Evolutionary conservation across 2,329 filamentous ascomycete species (phyloP), one percentile per base, ranked within the genome.

Genomic region (Trichoderma semiorbis): DNA sequence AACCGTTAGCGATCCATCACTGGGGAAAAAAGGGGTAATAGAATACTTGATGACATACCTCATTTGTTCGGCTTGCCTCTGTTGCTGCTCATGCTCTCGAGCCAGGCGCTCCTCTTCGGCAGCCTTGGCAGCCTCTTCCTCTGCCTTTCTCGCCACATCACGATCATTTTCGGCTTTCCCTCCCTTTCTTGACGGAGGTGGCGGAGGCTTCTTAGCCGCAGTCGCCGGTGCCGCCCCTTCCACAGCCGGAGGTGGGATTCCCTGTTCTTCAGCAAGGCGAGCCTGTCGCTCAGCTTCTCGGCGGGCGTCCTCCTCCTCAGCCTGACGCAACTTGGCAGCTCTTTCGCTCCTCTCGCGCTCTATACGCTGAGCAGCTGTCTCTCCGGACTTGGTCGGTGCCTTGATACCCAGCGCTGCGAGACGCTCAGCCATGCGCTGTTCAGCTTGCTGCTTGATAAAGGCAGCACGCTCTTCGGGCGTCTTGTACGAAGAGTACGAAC

Each of bases 361-460:
- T 72, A 92, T 89, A 73, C 94, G 89, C 82, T 99, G 95, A 71
- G 92, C 89, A 39, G 94, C 84, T 34, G 90, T 93, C 83, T 99
- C 96, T 3, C 92, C 91, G 50, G 91, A 84, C 79, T 97, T 97
- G 21, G 86, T 86, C 7, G 93, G 92, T 34, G 94, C 90, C 80
- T 94, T 97, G 79, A 99, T 92, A 43, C 96, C 96, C 73, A 98
- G 88, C 61, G 95, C 95, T 73, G 96, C 96, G 77, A 99, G 89
- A 73, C 96, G 91, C 81, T 98, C 96, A 43, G 96, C 95, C 92
- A 99, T 98, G 72, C 95, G 93, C 79, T 95, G 93, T 80, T 98
- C 95, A 10, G 96, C 97, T 80, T 98, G 95, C 80, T 98, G 95
- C 80, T 97, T 97, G 79, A 98, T 98, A 78, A 97, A 97, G 6